Evolutionary conservation across 116 monocot species (phyloP).

Genomic region (Dioscorea cayenensis): DNA sequence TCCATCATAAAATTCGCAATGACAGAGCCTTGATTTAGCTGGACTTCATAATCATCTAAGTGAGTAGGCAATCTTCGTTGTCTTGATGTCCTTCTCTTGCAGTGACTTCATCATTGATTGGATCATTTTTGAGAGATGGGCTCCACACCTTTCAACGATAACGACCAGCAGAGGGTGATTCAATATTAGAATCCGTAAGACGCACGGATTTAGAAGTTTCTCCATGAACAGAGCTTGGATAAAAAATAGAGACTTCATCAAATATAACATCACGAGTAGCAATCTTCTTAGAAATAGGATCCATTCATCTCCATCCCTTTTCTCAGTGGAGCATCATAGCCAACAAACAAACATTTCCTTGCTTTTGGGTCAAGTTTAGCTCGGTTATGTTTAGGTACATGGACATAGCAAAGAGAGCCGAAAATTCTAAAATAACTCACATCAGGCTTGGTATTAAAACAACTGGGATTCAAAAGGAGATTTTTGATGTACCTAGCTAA

Average conservation of each 20-base stretch:
- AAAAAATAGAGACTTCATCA: neutral
- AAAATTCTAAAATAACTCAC: constrained; percentile 3
- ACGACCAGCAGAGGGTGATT: too few species aligned
- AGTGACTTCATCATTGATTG: too few species aligned
- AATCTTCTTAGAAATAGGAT: neutral
- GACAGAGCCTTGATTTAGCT: neutral
- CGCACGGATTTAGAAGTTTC: too few species aligned
- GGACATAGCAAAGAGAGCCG: constrained; percentile 1
- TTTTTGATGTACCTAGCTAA: neutral
- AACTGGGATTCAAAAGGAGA: too few species aligned
- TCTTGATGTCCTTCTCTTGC: neutral
- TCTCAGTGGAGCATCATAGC: neutral
- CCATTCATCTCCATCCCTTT: constrained; percentile 9
- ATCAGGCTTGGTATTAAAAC: constrained; percentile 1
- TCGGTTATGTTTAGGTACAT: neutral
- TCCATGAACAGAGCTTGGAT: neutral
- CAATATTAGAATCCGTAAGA: too few species aligned
- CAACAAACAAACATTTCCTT: neutral
- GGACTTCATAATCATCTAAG: neutral
- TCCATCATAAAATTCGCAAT: too few species aligned
- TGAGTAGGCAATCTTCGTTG: neutral
- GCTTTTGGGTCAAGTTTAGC: constrained; percentile 2
- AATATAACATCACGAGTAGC: constrained; percentile 2
- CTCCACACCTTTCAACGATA: too few species aligned
- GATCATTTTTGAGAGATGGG: too few species aligned